Percentiles rank a stretch among this genome's conserved stretches.
These are phyloP conservation scores for Podospora sp. DNA, from an alignment of 495 filamentous ascomycete genomes.

Conservation along the genomic window DNA sequence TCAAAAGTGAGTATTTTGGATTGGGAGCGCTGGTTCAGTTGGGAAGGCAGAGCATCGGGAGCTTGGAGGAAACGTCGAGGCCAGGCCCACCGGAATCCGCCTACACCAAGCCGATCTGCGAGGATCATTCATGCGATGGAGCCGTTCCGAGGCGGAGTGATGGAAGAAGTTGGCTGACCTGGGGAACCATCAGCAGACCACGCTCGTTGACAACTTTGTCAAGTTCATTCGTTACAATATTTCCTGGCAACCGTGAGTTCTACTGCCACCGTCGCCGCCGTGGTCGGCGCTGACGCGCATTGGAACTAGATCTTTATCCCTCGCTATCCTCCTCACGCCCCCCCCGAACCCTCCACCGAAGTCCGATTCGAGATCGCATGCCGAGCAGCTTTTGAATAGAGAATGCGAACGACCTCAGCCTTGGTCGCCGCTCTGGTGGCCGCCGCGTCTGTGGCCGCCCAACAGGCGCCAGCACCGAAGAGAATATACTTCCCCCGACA, in stretches of 20 bases:
- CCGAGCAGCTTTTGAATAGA: slow-evolving; percentile 27
- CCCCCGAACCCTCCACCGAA: not conserved
- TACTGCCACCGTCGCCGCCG: slow-evolving; percentile 23
- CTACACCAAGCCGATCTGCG: slow-evolving; percentile 30
- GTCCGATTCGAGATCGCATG: slow-evolving; percentile 21
- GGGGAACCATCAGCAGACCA: slow-evolving; percentile 41
- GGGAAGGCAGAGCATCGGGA: slow-evolving; percentile 22
- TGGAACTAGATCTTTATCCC: slow-evolving; percentile 33
- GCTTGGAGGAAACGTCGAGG: slow-evolving; percentile 3
- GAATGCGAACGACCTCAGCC: slow-evolving; percentile 53
- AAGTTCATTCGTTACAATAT: slow-evolving; percentile 65
- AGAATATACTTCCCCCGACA: slow-evolving; percentile 63
- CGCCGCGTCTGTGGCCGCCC: slow-evolving; percentile 50
- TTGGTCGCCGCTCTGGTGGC: slow-evolving; percentile 56
- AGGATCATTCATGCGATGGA: slow-evolving; percentile 40
- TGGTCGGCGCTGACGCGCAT: slow-evolving; percentile 32
- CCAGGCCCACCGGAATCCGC: slow-evolving; percentile 10
- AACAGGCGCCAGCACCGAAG: slow-evolving; percentile 51
- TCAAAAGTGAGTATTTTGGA: slow-evolving; percentile 29
- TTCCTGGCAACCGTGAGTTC: slow-evolving; percentile 54
- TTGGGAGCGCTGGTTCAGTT: not conserved
- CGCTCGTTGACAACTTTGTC: slow-evolving; percentile 62
- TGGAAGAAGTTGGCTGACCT: slow-evolving; percentile 30
- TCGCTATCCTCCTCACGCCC: not conserved
- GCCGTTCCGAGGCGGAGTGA: slow-evolving; percentile 8